phyloP scores from a whole-genome alignment of 2,329 filamentous ascomycete species.

The Diaporthe aspalathi region DNA sequence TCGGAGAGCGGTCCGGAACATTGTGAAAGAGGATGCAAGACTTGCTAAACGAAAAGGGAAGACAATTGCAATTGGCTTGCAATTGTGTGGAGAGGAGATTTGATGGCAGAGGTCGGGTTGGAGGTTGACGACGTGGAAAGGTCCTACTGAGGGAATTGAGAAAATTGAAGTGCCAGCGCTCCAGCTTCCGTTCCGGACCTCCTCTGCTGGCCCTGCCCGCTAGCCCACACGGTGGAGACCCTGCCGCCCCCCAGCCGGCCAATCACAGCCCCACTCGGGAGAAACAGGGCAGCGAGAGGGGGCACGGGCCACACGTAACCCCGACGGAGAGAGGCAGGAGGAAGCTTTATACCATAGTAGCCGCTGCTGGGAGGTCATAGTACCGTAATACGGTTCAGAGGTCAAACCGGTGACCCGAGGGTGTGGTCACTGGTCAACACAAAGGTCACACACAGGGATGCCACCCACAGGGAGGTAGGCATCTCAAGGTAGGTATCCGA shows the following conservation, averaged over 20 bases:
- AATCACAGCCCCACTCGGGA: constrained; percentile 40
- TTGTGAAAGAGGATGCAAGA: constrained; percentile 69
- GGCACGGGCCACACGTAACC: neutral
- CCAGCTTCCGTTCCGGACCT: constrained; percentile 45
- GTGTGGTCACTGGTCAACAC: no score
- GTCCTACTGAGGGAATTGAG: constrained; percentile 45
- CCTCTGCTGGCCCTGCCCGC: constrained; percentile 18
- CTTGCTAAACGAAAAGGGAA: constrained; percentile 62
- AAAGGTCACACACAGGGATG: no score
- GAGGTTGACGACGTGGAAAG: constrained; percentile 35
- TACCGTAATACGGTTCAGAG: no score
- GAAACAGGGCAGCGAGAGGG: constrained; percentile 25
- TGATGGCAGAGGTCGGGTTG: constrained; percentile 61
- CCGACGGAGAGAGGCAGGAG: constrained; percentile 1
- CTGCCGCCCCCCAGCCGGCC: constrained; percentile 23
- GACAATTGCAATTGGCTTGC: constrained; percentile 72
- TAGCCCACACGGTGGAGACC: constrained; percentile 35
- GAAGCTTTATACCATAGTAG: no score
- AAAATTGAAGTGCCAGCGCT: constrained; percentile 38
- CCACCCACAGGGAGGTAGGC: no score
- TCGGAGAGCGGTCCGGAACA: constrained; percentile 99
- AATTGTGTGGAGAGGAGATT: constrained; percentile 73
- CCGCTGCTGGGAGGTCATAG: no score
- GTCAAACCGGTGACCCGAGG: neutral
- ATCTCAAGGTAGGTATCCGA: no score